Evolutionary conservation across 768 basidiomycete genomes (phyloP), one percentile per base, ranked within the genome.

Genomic region (Serendipita sp.): DNA sequence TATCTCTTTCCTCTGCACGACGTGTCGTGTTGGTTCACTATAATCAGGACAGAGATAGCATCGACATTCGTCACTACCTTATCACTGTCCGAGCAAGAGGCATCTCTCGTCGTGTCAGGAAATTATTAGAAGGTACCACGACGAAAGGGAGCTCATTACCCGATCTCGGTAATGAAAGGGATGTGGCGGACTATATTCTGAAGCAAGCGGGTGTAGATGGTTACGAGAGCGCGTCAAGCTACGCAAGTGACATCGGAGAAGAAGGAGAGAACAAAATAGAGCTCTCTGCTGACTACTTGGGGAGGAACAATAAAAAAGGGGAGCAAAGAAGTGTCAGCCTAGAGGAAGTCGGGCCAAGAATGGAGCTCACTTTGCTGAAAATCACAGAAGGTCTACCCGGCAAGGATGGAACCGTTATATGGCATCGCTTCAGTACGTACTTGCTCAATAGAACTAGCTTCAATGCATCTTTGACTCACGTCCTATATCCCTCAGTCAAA

Each of bases 11-110:
- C 62, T 88, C 91, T 36, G 94, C 94, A 2, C 89, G 96, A 36
- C 84, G 96, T 69, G 87, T 99, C 64, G 91, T 98, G 37, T 86
- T 99, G 60, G 76, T 98, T 60, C 85, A 92, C 0, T 97, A 97
- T 78, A 92, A 92, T 73, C 75, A 87, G 18, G 86, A 87, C 23
- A 85, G 83, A 55, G 87, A 83, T 58, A 92, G 92, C 3, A 77
- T 99, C 71, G 92, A 97, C 71, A 83, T 93, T 72, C 84, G 96
- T 53, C 96, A 99, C 75, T 98, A 87, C 72, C 80, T 92, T 67
- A 98, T 99, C 76, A 88, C 91, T 16, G 88, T 99, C 63, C 91
- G 92, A 73, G 88, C 94, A 1, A 88, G 91, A 73, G 95, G 95
- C 50, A 85, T 98, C 40, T 95, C 95, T 16, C 85, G 84, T 70